phyloP scores from a whole-genome alignment of 2,329 filamentous ascomycete species.

The Huntiella omanensis region DNA sequence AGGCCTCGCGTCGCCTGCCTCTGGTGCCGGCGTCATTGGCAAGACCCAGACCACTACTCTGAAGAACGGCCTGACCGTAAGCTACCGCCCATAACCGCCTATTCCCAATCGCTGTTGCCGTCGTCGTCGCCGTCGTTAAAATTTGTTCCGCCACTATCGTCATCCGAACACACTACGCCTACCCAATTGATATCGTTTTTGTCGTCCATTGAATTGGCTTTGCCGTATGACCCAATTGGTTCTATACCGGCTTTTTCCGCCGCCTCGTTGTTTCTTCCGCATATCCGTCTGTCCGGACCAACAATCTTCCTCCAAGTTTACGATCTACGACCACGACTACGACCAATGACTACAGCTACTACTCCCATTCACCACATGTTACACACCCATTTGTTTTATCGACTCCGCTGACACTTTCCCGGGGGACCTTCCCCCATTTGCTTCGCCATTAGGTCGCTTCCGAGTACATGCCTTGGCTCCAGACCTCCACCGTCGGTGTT shows the following conservation, averaged over 20 bases:
- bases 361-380: neutral
- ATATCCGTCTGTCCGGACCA: too few species aligned
- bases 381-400: neutral
- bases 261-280: too few species aligned
- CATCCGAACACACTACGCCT: too few species aligned
- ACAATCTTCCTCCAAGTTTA: too few species aligned
- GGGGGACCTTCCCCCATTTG: neutral
- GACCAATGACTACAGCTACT: neutral
- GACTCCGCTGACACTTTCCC: neutral
- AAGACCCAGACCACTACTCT: slow-evolving; percentile 93
- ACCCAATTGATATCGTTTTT: too few species aligned
- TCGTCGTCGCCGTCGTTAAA: neutral
- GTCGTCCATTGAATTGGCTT: too few species aligned
- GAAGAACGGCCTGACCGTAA: slow-evolving; percentile 91
- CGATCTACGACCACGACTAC: neutral
- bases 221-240: too few species aligned
- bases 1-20: slow-evolving; percentile 76
- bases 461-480: slow-evolving; percentile 93
- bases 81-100: slow-evolving; percentile 13
- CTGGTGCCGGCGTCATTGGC: slow-evolving; percentile 34
- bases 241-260: too few species aligned
- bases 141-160: too few species aligned
- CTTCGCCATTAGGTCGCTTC: slow-evolving; percentile 58
- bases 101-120: neutral
- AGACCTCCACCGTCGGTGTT: slow-evolving; percentile 94